Conservation (phyloP, 805 yeast species). For the Candida germanica region DNA sequence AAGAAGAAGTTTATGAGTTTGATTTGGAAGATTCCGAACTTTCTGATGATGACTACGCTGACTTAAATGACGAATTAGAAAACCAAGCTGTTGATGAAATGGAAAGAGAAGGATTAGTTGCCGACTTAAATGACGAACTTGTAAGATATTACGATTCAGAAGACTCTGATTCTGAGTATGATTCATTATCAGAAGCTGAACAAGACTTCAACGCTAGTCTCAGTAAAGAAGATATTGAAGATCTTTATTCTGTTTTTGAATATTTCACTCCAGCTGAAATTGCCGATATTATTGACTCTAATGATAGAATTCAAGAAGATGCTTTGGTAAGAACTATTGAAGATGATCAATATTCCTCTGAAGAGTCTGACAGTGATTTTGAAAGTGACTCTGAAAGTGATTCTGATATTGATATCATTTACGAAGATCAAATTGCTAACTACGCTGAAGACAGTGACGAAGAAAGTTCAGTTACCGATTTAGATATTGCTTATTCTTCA, state of each 20-base stretch:
- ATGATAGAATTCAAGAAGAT: conserved; percentile 37
- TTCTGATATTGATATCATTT: conserved; percentile 9
- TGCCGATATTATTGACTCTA: conserved; percentile 35
- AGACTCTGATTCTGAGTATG: conserved; percentile 9
- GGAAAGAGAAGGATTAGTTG: conserved; percentile 23
- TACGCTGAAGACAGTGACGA: conserved; percentile 5
- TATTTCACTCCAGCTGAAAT: conserved; percentile 28
- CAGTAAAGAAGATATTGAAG: too few species aligned
- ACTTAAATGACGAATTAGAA: conserved; percentile 36
- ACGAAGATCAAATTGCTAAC: neutral
- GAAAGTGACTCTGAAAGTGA: conserved; percentile 17
- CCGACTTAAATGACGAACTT: conserved; percentile 30
- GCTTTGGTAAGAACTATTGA: conserved; percentile 15
- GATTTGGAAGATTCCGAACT: conserved; percentile 18
- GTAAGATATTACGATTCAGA: conserved; percentile 24
- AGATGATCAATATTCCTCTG: neutral
- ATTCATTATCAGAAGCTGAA: conserved; percentile 14
- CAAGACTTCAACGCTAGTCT: conserved; percentile 1
- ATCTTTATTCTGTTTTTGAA: too few species aligned
- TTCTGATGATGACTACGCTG: conserved; percentile 17
- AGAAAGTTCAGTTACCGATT: conserved; percentile 19
- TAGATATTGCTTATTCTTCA: conserved; percentile 25
- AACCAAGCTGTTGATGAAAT: conserved; percentile 24
- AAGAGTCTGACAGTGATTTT: conserved; percentile 7
- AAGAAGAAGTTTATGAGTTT: conserved; percentile 29